Evolutionary conservation across 2,329 filamentous ascomycete genomes (phyloP).

Genomic region (Hymenoscyphus salicellus): DNA sequence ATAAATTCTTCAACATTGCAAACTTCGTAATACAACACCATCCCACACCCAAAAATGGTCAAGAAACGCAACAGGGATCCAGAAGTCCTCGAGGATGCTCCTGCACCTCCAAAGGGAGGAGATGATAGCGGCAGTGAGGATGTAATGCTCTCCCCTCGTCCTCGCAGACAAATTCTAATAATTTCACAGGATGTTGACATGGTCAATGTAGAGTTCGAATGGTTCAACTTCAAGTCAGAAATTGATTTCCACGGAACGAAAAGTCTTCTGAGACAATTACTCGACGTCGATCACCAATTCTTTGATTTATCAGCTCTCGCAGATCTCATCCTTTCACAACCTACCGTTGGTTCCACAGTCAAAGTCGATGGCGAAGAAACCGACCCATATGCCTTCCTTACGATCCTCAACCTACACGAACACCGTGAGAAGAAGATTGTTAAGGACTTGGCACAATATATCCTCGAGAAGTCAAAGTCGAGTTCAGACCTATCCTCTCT

Average conservation of each 20-base stretch:
- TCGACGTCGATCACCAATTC: slow-evolving; percentile 81
- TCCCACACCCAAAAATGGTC: slow-evolving; percentile 32
- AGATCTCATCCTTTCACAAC: slow-evolving; percentile 83
- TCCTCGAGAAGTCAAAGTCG: slow-evolving; percentile 52
- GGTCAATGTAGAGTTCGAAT: slow-evolving; percentile 96
- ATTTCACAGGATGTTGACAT: slow-evolving; percentile 73
- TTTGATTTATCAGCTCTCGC: slow-evolving; percentile 85
- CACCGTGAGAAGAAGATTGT: slow-evolving; percentile 74
- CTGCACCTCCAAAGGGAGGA: slow-evolving; percentile 22
- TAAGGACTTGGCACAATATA: slow-evolving; percentile 67
- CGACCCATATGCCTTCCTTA: slow-evolving; percentile 90
- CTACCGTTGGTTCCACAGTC: slow-evolving; percentile 85
- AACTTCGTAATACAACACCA: background rate
- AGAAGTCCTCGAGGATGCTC: slow-evolving; percentile 34
- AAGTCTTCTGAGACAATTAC: slow-evolving; percentile 81
- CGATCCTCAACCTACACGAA: slow-evolving; percentile 76
- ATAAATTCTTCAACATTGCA: background rate
- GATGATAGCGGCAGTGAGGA: slow-evolving; percentile 35
- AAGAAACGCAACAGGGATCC: slow-evolving; percentile 37
- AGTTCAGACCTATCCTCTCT: slow-evolving; percentile 57
- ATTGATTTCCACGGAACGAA: slow-evolving; percentile 96
- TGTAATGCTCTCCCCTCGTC: slow-evolving; percentile 20
- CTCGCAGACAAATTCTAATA: slow-evolving; percentile 10
- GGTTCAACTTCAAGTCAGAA: slow-evolving; percentile 89
- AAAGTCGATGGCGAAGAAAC: slow-evolving; percentile 95